Conservation (phyloP, 768 basidiomycete species). For the Kwoniella europaea region DNA sequence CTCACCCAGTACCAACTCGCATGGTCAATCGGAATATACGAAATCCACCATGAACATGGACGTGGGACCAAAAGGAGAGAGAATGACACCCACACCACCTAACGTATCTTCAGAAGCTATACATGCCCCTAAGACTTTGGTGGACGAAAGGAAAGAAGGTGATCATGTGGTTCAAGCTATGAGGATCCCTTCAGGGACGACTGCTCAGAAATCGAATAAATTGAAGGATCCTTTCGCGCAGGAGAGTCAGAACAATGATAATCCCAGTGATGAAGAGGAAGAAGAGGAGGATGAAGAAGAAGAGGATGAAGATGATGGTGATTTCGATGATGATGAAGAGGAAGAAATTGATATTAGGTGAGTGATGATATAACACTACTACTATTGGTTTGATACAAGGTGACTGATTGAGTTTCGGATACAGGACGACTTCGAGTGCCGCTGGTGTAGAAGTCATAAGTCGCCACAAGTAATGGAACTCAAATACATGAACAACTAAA, state of each 20-base stretch:
- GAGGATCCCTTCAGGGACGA: constrained; percentile 17
- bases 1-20: background rate
- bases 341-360: constrained; percentile 35
- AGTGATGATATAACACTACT: background rate
- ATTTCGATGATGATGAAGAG: constrained; percentile 43
- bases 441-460: constrained; percentile 56
- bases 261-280: constrained; percentile 23
- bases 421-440: constrained; percentile 52
- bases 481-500: background rate
- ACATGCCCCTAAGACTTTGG: background rate
- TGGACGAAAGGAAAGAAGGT: constrained; percentile 17
- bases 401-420: constrained; percentile 15
- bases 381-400: background rate
- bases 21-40: background rate
- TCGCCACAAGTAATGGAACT: constrained; percentile 36
- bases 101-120: background rate
- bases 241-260: background rate
- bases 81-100: constrained; percentile 13
- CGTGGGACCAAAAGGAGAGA: constrained; percentile 19
- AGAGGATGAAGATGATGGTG: constrained; percentile 38
- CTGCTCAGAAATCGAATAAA: constrained; percentile 2
- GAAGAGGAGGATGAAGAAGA: constrained; percentile 42
- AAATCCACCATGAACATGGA: background rate
- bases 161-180: constrained; percentile 27
- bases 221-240: constrained; percentile 31